Evolutionary conservation across 2,329 filamentous ascomycete genomes (phyloP), one percentile per base, ranked within the genome.

Genomic region (Hypoxylon sp.): DNA sequence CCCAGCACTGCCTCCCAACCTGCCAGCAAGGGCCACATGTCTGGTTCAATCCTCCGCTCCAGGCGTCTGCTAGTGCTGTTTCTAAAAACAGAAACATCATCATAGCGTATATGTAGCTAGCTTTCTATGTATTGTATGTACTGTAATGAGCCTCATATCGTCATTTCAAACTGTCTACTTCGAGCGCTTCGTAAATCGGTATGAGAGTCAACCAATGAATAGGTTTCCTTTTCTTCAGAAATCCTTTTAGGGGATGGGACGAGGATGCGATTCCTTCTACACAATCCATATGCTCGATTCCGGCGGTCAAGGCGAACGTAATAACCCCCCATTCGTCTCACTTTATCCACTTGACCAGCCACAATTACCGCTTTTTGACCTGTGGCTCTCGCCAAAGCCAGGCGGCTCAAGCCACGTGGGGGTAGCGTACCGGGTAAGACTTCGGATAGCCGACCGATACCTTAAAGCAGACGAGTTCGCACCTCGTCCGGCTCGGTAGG

Each of bases 41-140:
- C 45, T 51, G 55, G 45, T 48, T 24, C 20, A 58, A 45, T 48
- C 24, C 45, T 30, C 14, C 20, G 22, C 18, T 30, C 44, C 20
- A 26, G 52, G 45, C 30, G 42, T 46, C 28, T 45, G 28, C 50
- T 56, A 56, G 59, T 50, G 14, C 30, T 18, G 32, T 50, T 62
- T 62, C 59, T 62, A 62, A 62, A 62, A 62, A 62, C 59, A 62
- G 59, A 62, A n/a, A 62, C 45, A 38, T 38, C 45, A 38, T 38
- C 22, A n/a, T 30, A 18, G n/a, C 22, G 20, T n/a, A n/a, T n/a
- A n/a, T n/a, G n/a, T 46, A 51, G 36, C 36, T 40, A 40, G 16
- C 36, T 20, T 9, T 16, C 6, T 38, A 7, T 38, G n/a, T 38
- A n/a, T n/a, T 8, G 5, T 7, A n/a, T n/a, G n/a, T 36, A 36